Base-by-base conservation (phyloP, 306 rosid genomes). In the Ziziphus jujuba region DNA sequence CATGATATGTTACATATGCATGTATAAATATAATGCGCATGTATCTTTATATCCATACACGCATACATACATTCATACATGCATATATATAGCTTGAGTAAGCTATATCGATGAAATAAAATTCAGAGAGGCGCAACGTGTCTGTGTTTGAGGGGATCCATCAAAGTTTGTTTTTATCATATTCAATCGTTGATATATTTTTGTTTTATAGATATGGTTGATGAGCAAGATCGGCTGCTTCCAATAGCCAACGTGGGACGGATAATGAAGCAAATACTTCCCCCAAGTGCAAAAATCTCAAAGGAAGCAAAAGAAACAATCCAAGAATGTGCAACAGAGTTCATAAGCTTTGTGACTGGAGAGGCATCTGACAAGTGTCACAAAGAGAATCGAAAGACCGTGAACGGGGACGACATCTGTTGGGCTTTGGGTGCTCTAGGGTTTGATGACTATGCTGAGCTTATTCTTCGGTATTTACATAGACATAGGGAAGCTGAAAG, bases 291-390 rank as follows among this genome's bases (percentile, higher is more conserved):
- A 19, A 91, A 88, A 84, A 80, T 91, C 62, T 91, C 96, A 4
- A 91, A 86, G 73, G 93, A 91, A 71, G 83, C 85, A 13, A 91
- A 86, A 47, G 89, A 91, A 73, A 9, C 77, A 35, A 82, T 88
- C 88, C 96, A 91, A 83, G 97, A 88, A 65, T 82, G 97, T 69
- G 91, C 91, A 12, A 88, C 96, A 0, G 97, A 91, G 84, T 91
- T 91, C 80, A 62, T 91, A 79, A 86, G 97, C 64, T 91, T 91
- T 64, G 95, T 91, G 59, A 86, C 96, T 0, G 74, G 77, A 2
- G 97, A 91, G 76, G 97, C 97, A 5, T 71, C 96, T 63, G 91
- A 88, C 88, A 91, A 83, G 91, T 91, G 97, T 86, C 89, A 76
- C 68, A 84, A 84, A 66, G 97, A 91, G 84, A 91, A 88, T 74